Conservation (phyloP, 1,284 basidiomycete species). For the Abortiporus biennis region DNA sequence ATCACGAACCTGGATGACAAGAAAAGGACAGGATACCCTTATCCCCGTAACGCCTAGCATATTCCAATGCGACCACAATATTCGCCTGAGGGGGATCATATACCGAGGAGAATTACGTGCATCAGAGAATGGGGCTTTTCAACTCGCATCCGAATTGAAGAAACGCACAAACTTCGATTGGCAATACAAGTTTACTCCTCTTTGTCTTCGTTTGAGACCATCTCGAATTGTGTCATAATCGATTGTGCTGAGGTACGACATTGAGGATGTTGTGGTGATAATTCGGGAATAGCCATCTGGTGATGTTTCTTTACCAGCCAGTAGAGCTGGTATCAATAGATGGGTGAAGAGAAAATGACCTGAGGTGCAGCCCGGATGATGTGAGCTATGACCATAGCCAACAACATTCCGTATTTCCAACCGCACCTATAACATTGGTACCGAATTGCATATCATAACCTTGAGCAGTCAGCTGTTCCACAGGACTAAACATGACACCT, state of each 20-base stretch:
- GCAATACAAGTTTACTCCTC: conserved; percentile 31
- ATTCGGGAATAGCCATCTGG: conserved; percentile 4
- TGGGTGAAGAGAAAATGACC: conserved; percentile 6
- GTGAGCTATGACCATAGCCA: background rate
- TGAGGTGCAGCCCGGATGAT: background rate
- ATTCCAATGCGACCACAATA: conserved; percentile 31
- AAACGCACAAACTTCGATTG: conserved; percentile 35
- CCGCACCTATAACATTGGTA: conserved; percentile 2
- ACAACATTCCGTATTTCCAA: background rate
- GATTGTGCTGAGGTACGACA: conserved; percentile 3
- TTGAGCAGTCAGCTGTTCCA: conserved; percentile 4
- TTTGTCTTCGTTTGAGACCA: conserved; percentile 13
- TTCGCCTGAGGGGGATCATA: conserved; percentile 25
- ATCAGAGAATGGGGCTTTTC: background rate
- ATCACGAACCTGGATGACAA: conserved; percentile 29
- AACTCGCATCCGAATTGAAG: no score
- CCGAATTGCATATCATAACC: conserved; percentile 7
- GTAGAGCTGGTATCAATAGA: conserved; percentile 5
- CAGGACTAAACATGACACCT: no score
- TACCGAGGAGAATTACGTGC: background rate
- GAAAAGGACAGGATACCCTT: conserved; percentile 31
- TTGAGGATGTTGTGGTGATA: background rate
- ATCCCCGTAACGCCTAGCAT: conserved; percentile 22
- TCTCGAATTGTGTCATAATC: conserved; percentile 17
- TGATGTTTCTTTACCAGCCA: background rate